Percentiles rank a stretch among this genome's conserved stretches.
Conservation (phyloP, 2,329 filamentous ascomycete genomes). For the Aspergillus sp. region DNA sequence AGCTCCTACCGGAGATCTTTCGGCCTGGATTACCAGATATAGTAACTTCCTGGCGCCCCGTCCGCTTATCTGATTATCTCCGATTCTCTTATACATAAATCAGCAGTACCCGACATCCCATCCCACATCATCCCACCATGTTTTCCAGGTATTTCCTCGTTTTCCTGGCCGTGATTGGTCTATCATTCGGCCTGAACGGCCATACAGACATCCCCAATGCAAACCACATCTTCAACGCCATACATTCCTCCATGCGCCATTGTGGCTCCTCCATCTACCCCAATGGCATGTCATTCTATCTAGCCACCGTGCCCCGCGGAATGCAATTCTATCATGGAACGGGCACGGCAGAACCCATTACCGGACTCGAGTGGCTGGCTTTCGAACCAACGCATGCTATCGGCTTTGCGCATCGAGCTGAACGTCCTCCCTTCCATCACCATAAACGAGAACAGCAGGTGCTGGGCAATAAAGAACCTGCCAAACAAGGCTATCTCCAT, state of each 20-base stretch:
- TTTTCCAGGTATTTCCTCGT: too few species aligned
- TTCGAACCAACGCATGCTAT: slow-evolving; percentile 69
- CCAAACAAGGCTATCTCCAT: slow-evolving; percentile 55
- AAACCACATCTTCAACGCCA: slow-evolving; percentile 60
- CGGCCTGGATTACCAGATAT: too few species aligned
- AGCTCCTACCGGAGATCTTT: too few species aligned
- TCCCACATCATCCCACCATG: too few species aligned
- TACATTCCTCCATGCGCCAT: slow-evolving; percentile 64
- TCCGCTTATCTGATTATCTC: too few species aligned
- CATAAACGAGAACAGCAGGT: background rate
- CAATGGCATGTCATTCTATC: slow-evolving; percentile 66
- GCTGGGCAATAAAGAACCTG: background rate
- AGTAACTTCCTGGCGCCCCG: too few species aligned
- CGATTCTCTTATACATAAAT: too few species aligned
- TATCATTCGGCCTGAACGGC: too few species aligned
- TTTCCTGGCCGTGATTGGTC: slow-evolving; percentile 23
- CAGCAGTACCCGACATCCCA: too few species aligned
- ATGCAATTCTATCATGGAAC: slow-evolving; percentile 63
- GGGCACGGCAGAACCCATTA: slow-evolving; percentile 13
- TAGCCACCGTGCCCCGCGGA: slow-evolving; percentile 57
- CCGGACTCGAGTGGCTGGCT: slow-evolving; percentile 59
- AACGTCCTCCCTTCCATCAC: background rate
- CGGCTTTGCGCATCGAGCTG: slow-evolving; percentile 47
- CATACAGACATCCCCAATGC: background rate
- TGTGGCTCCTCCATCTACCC: slow-evolving; percentile 65